Percentiles rank a stretch among this genome's conserved stretches.
These are phyloP conservation scores for Aspergillus floridensis DNA, from an alignment of 2,329 filamentous ascomycete genomes.

Conservation along the genomic window DNA sequence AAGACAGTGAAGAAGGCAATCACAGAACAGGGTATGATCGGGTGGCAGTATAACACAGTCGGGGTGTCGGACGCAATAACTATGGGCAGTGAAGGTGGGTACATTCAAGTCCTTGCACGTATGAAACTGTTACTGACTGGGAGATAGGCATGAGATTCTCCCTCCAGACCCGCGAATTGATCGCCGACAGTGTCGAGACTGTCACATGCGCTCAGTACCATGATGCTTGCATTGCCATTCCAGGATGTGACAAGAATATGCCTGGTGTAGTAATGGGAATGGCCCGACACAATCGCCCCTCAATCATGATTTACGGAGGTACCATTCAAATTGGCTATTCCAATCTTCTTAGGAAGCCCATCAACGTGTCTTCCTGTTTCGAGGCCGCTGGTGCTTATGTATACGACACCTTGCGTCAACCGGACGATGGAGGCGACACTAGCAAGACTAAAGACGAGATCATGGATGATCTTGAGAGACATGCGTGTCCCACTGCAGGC, in stretches of 20 bases:
- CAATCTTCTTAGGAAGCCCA: constrained; percentile 67
- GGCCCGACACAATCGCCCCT: constrained; percentile 85
- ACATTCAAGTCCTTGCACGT: background rate
- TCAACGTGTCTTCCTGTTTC: constrained; percentile 88
- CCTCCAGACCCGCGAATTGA: constrained; percentile 84
- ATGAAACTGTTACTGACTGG: constrained; percentile 15
- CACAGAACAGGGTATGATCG: constrained; percentile 79
- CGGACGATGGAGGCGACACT: constrained; percentile 61
- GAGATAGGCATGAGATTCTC: constrained; percentile 86
- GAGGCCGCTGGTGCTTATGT: constrained; percentile 80
- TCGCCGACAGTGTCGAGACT: constrained; percentile 90
- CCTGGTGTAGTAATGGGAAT: constrained; percentile 88
- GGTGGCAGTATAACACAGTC: constrained; percentile 91
- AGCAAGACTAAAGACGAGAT: constrained; percentile 73
- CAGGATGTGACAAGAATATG: constrained; percentile 98
- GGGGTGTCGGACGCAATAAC: constrained; percentile 90
- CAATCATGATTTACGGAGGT: constrained; percentile 93
- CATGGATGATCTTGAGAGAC: constrained; percentile 74
- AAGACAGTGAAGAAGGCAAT: constrained; percentile 82
- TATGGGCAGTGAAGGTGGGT: constrained; percentile 83
- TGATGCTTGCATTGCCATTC: constrained; percentile 89
- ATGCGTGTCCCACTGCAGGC: constrained; percentile 75
- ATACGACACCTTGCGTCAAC: constrained; percentile 71
- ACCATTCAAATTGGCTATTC: constrained; percentile 87
- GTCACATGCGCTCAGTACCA: constrained; percentile 90